Evolutionary conservation across 352 stramenopile species (phyloP).

Genomic region (Phytopythium kandeliae): DNA sequence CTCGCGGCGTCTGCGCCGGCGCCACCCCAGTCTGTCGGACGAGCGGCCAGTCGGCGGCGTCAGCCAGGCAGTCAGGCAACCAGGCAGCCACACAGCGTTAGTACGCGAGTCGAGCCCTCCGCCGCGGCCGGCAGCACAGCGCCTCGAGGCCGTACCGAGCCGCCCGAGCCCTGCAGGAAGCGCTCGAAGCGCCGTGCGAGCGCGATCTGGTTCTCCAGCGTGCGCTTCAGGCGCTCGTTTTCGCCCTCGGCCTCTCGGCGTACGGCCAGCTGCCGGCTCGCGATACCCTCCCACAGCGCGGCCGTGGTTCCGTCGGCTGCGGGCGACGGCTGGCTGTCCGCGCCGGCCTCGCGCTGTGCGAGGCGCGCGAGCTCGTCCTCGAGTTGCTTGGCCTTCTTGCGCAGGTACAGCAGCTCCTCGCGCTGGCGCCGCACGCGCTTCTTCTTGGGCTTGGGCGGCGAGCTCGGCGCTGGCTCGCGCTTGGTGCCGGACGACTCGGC

Average conservation of each 20-base stretch:
- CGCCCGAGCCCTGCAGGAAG: not conserved
- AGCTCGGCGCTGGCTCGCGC: no score
- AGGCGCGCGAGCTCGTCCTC: conserved; percentile 18
- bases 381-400: conserved; percentile 36
- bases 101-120: no score
- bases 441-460: conserved; percentile 12
- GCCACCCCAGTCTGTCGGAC: not conserved
- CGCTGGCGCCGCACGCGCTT: conserved; percentile 31
- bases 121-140: no score
- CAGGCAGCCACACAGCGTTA: no score
- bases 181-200: conserved; percentile 7
- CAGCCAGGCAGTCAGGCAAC: no score
- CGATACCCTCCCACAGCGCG: conserved; percentile 10
- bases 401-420: conserved; percentile 38
- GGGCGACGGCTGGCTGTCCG: not conserved
- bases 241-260: conserved; percentile 2
- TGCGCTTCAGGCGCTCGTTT: conserved; percentile 8
- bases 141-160: no score
- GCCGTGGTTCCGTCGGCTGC: not conserved
- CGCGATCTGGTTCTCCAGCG: conserved; percentile 9
- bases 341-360: not conserved
- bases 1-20: not conserved
- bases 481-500: no score
- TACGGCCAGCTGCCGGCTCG: conserved; percentile 2
- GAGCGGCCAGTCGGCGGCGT: not conserved